Evolutionary conservation across 805 yeast genomes (phyloP).

Genomic region (Candida argentea): DNA sequence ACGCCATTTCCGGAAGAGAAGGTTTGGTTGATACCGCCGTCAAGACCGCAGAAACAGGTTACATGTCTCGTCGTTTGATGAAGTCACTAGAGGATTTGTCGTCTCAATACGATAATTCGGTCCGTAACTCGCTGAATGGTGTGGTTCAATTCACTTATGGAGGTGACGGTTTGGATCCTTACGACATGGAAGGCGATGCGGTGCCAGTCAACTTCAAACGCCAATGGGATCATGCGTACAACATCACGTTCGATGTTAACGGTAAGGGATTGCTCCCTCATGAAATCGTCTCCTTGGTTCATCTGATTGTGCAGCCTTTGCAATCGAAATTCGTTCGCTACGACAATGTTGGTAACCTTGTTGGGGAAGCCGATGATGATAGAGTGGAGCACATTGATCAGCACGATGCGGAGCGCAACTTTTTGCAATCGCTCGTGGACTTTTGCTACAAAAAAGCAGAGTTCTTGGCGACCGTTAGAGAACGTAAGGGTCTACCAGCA

Average conservation of each 20-base stretch:
- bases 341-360: constrained; percentile 62
- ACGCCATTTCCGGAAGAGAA: constrained; percentile 99
- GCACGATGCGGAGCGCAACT: constrained; percentile 77
- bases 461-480: constrained; percentile 47
- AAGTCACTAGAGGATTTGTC: constrained; percentile 94
- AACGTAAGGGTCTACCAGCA: constrained; percentile 38
- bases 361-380: constrained; percentile 30
- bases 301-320: constrained; percentile 49
- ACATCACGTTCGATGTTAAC: constrained; percentile 51
- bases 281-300: constrained; percentile 47
- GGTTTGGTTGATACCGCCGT: constrained; percentile 99
- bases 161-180: constrained; percentile 97
- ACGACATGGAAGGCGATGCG: constrained; percentile 99
- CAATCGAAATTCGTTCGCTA: constrained; percentile 50
- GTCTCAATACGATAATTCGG: constrained; percentile 86
- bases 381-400: constrained; percentile 69
- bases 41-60: constrained; percentile 98
- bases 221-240: constrained; percentile 88
- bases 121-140: constrained; percentile 90
- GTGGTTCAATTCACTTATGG: constrained; percentile 97
- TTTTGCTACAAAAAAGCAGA: constrained; percentile 51
- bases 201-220: constrained; percentile 87
- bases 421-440: constrained; percentile 64
- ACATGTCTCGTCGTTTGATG: constrained; percentile 97
- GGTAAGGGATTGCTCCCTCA: constrained; percentile 60